Conservation (phyloP, 2,329 filamentous ascomycete species). For the Nemania diffusa region DNA sequence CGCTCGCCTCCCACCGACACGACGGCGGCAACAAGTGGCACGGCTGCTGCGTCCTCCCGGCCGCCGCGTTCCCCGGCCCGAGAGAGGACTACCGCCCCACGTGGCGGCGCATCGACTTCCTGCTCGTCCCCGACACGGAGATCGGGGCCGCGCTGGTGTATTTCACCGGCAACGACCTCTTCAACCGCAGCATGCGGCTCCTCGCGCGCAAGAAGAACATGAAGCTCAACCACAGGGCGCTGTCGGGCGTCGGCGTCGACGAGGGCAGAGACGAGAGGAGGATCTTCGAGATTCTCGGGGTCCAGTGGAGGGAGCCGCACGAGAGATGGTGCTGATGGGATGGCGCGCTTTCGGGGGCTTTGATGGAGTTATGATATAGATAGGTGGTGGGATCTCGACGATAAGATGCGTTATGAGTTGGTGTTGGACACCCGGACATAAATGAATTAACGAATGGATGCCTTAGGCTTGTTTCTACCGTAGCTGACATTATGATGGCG, state of each 20-base stretch:
- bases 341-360: neutral
- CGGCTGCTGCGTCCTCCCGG: constrained; percentile 79
- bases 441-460: too few species aligned
- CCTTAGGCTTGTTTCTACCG: neutral
- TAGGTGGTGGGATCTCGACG: neutral
- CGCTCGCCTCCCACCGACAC: constrained; percentile 68
- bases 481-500: neutral
- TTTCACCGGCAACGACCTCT: constrained; percentile 95
- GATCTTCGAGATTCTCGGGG: constrained; percentile 84
- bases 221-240: constrained; percentile 83
- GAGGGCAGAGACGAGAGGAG: constrained; percentile 79
- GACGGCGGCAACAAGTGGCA: constrained; percentile 85
- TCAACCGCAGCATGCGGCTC: constrained; percentile 86
- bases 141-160: constrained; percentile 90
- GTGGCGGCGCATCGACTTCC: constrained; percentile 86
- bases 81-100: constrained; percentile 52
- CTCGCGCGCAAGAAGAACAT: constrained; percentile 83
- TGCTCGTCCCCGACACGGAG: constrained; percentile 82
- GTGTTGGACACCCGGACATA: constrained; percentile 1
- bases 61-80: constrained; percentile 44
- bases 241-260: constrained; percentile 77
- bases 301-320: constrained; percentile 83
- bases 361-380: neutral
- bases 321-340: constrained; percentile 76
- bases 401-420: neutral